Percentiles rank a stretch among this genome's conserved stretches.
Evolutionary conservation across 495 filamentous ascomycete genomes (phyloP).

Genomic region (Talaromyces ruber): DNA sequence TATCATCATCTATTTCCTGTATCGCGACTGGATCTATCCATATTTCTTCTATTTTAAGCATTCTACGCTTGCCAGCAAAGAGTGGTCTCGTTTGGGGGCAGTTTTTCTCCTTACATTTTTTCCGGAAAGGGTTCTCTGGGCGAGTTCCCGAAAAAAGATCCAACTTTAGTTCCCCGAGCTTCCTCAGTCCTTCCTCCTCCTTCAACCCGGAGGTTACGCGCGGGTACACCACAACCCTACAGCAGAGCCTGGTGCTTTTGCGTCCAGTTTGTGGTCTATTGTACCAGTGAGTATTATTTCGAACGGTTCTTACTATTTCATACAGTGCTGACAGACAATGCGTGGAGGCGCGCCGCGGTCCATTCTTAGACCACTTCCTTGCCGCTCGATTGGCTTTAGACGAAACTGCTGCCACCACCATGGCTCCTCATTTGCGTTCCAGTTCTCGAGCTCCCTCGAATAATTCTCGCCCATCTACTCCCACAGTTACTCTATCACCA

Average conservation of each 20-base stretch:
- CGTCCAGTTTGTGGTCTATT: slow-evolving; percentile 15
- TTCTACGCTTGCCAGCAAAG: background rate
- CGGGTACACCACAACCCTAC: slow-evolving; percentile 26
- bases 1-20: background rate
- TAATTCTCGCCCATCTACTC: slow-evolving; percentile 22
- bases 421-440: slow-evolving; percentile 26
- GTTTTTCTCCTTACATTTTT: slow-evolving; percentile 3
- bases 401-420: slow-evolving; percentile 1
- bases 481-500: slow-evolving; percentile 9
- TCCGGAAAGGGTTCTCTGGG: slow-evolving; percentile 19
- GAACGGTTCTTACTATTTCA: background rate
- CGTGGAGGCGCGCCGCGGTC: slow-evolving; percentile 4
- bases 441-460: slow-evolving; percentile 19
- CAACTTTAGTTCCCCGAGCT: slow-evolving; percentile 14
- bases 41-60: background rate
- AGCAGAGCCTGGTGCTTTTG: slow-evolving; percentile 22
- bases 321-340: background rate
- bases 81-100: background rate
- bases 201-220: slow-evolving; percentile 23
- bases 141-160: slow-evolving; percentile 18
- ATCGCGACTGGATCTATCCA: background rate
- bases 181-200: slow-evolving; percentile 18
- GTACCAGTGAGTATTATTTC: slow-evolving; percentile 12
- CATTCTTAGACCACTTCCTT: background rate
- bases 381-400: background rate